phyloP scores from a whole-genome alignment of 441 rosid species.

The Erysimum cheiri region DNA sequence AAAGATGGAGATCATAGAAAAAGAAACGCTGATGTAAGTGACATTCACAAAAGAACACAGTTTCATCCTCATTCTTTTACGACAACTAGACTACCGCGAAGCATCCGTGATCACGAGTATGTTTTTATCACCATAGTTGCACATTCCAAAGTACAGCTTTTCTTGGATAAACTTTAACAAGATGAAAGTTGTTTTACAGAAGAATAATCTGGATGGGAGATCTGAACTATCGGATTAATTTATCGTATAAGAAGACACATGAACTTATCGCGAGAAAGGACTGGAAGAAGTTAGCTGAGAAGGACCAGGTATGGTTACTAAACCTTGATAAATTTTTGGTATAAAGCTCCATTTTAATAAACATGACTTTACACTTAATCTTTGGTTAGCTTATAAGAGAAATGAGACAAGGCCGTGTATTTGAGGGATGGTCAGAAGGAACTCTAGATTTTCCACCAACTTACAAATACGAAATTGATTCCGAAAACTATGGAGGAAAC shows the following conservation, averaged over 20 bases:
- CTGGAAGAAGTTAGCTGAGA: conserved; percentile 73
- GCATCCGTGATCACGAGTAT: conserved; percentile 78
- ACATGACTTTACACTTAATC: not conserved
- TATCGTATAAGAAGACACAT: conserved; percentile 69
- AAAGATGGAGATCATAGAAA: conserved; percentile 73
- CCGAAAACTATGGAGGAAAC: conserved; percentile 77
- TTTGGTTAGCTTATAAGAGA: conserved; percentile 70
- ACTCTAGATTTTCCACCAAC: conserved; percentile 78
- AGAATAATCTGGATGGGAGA: conserved; percentile 89
- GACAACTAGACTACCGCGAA: conserved; percentile 57
- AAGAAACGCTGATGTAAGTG: conserved; percentile 76
- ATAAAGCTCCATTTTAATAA: not conserved
- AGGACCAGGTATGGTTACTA: conserved; percentile 70
- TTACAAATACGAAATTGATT: conserved; percentile 80
- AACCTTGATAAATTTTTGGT: not conserved
- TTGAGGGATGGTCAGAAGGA: conserved; percentile 97
- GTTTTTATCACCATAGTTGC: conserved; percentile 31
- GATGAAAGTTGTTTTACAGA: conserved; percentile 22
- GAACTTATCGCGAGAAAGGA: conserved; percentile 69
- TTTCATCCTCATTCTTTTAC: conserved; percentile 51
- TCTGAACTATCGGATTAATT: conserved; percentile 86
- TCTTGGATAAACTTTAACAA: not conserved
- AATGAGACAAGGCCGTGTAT: conserved; percentile 68
- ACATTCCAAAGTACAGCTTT: not conserved
- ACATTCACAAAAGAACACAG: conserved; percentile 70